Evolutionary conservation across 2,329 filamentous ascomycete genomes (phyloP).

Genomic region (Penicillium sp.): DNA sequence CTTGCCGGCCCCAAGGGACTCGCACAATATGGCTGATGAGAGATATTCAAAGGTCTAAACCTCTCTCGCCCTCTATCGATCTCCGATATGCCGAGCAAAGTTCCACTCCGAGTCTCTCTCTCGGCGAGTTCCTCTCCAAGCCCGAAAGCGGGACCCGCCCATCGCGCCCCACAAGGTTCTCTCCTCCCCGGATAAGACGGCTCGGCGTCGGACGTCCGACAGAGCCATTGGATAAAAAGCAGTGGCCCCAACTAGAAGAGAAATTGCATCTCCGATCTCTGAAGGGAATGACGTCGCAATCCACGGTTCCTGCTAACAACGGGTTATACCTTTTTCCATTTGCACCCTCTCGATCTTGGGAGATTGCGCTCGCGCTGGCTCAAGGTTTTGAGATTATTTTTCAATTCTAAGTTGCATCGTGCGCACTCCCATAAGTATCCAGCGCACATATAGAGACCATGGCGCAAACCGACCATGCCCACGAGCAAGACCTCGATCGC

Average conservation of each 20-base stretch:
- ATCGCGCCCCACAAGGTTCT: constrained; percentile 3
- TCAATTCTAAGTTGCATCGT: background rate
- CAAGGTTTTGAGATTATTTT: background rate
- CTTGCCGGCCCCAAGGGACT: background rate
- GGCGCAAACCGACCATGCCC: constrained; percentile 3
- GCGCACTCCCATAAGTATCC: background rate
- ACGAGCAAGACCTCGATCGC: background rate
- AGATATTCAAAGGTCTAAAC: background rate
- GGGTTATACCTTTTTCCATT: constrained; percentile 11
- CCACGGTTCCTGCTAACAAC: background rate
- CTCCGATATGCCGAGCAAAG: no score
- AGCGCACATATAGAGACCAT: background rate
- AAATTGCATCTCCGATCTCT: background rate
- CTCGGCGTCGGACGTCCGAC: constrained; percentile 22
- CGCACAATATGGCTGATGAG: background rate
- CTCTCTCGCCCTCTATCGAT: background rate
- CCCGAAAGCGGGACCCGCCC: background rate
- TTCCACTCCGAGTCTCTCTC: no score
- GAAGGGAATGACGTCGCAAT: constrained; percentile 1
- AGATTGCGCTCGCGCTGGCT: background rate
- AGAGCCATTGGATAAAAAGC: constrained; percentile 5
- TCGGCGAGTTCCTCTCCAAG: background rate
- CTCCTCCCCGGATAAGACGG: constrained; percentile 29
- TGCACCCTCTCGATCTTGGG: background rate
- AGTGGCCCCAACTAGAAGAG: background rate